Evolutionary conservation across 192 early-diverging fungal genomes (phyloP).

Genomic region (Oehlia diaphana): DNA sequence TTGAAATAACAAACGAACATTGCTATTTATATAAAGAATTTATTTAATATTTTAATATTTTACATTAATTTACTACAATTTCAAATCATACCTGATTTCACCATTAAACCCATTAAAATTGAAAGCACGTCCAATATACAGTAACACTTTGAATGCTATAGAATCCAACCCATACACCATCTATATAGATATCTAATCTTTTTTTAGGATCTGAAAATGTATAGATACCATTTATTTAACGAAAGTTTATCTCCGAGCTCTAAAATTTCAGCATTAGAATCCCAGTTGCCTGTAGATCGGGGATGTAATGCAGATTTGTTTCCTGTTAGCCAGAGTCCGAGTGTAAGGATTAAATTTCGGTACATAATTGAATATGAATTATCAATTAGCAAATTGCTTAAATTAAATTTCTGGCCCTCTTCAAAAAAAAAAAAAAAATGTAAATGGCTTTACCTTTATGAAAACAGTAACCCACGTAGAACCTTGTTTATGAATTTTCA

Average conservation of each 20-base stretch:
- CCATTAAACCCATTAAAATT: neutral
- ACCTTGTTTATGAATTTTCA: neutral
- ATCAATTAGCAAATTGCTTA: too few species aligned
- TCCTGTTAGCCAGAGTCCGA: neutral
- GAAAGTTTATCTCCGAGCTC: neutral
- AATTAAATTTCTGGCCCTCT: too few species aligned
- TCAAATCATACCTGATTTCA: slow-evolving; percentile 3
- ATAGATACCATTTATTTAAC: neutral
- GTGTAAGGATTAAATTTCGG: neutral
- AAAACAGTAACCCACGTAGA: neutral
- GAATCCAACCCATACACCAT: neutral
- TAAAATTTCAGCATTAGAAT: neutral
- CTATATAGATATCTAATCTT: slow-evolving; percentile 12
- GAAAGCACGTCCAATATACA: neutral
- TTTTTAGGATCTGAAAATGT: slow-evolving; percentile 20
- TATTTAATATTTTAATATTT: too few species aligned
- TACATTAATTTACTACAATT: neutral
- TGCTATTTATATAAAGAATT: too few species aligned
- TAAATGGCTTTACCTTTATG: neutral
- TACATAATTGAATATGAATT: neutral
- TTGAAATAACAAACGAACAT: too few species aligned
- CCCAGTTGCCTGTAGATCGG: slow-evolving; percentile 5
- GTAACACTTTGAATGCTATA: neutral
- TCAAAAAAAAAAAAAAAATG: too few species aligned
- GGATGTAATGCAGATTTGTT: neutral